phyloP scores from a whole-genome alignment of 2,329 filamentous ascomycete genomes.

The Xylariales sp. region DNA sequence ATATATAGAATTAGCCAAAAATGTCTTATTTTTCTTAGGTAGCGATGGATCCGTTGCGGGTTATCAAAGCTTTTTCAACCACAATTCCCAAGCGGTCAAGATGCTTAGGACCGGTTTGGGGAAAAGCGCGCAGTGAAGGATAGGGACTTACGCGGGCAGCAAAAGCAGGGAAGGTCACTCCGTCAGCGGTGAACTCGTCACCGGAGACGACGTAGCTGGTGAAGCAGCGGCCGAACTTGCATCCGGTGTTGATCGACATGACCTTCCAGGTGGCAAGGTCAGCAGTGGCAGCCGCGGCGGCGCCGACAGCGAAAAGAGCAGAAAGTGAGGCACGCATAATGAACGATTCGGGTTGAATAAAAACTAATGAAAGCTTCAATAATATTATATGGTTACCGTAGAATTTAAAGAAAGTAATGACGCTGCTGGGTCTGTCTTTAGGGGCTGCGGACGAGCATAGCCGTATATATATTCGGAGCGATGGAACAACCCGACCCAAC shows the following conservation, averaged over 20 bases:
- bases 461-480: slow-evolving; percentile 15
- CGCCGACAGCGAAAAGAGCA: slow-evolving; percentile 26
- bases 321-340: slow-evolving; percentile 27
- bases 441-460: background rate
- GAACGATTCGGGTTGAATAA: slow-evolving; percentile 13
- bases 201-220: slow-evolving; percentile 29
- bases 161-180: slow-evolving; percentile 31
- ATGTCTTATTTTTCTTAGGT: background rate
- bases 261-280: slow-evolving; percentile 22
- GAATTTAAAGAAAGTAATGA: slow-evolving; percentile 24
- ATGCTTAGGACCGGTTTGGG: no score
- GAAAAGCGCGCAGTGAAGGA: background rate
- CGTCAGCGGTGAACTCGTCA: slow-evolving; percentile 17
- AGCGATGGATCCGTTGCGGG: background rate
- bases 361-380: background rate
- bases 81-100: no score
- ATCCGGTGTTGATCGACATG: slow-evolving; percentile 19
- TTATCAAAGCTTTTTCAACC: background rate
- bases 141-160: slow-evolving; percentile 27
- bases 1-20: background rate
- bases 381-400: slow-evolving; percentile 6
- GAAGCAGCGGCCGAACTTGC: slow-evolving; percentile 30
- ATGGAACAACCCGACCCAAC: background rate
- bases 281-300: slow-evolving; percentile 16
- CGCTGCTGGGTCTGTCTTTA: background rate